phyloP scores from a whole-genome alignment of 305 asterid species.

The Coffea humblotiana region DNA sequence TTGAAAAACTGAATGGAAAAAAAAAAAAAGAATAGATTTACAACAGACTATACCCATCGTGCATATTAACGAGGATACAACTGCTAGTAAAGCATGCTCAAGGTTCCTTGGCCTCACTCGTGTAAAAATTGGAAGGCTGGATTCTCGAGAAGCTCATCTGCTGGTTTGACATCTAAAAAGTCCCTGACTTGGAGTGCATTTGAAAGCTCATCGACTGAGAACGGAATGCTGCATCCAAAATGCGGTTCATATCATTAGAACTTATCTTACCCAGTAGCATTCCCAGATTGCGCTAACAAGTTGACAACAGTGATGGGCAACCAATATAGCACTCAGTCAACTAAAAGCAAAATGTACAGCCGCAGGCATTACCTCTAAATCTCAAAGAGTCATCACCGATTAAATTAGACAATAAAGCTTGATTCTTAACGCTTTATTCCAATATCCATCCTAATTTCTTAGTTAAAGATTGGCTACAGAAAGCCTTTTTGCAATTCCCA shows the following conservation, averaged over 20 bases:
- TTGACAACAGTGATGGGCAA: background rate
- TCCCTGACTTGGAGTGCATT: slow-evolving; percentile 77
- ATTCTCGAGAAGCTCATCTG: slow-evolving; percentile 65
- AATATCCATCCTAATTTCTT: background rate
- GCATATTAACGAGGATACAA: slow-evolving; percentile 21
- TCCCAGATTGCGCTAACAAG: background rate
- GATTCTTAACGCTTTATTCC: background rate
- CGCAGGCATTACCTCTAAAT: background rate
- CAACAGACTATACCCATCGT: slow-evolving; percentile 34
- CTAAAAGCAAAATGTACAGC: background rate
- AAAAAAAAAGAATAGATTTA: slow-evolving; percentile 47
- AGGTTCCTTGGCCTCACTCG: slow-evolving; percentile 49
- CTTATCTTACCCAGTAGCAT: background rate
- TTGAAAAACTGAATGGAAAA: background rate
- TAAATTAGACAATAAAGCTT: background rate
- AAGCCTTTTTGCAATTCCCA: background rate
- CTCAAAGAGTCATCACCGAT: background rate
- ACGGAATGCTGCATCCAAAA: slow-evolving; percentile 75
- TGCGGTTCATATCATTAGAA: slow-evolving; percentile 9
- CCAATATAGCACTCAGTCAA: background rate
- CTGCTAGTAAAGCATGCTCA: slow-evolving; percentile 13
- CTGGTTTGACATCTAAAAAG: slow-evolving; percentile 84
- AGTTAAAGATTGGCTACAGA: background rate
- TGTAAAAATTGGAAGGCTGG: slow-evolving; percentile 88
- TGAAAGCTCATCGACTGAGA: slow-evolving; percentile 87